Evolutionary conservation across 352 stramenopile species (phyloP), one percentile per base, ranked within the genome.

Genomic region (Globisporangium parvum): DNA sequence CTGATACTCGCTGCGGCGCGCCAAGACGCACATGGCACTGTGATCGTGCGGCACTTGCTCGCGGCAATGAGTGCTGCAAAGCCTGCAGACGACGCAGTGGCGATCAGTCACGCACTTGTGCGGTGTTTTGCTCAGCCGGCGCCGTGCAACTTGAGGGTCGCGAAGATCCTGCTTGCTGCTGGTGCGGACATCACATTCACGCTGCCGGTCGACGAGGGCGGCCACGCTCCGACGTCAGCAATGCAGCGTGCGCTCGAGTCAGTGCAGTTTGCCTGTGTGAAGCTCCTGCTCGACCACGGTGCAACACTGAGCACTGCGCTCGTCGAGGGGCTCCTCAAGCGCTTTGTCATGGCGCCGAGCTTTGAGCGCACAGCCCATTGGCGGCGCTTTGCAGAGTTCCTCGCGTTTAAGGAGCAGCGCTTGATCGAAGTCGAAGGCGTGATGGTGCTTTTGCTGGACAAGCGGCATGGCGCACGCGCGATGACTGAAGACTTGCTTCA

Each of bases 401-500:
- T 83, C 9, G 71, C 68, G 20, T 54, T 28, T 5, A 64, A 59
- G 14, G 55, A 65, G 1, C 63, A 73, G 48, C 55, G 63, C 2
- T 48, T 87, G n/a, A 23, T 77, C 6, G 61, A 80, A 31, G 65
- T 80, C 6, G 70, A 80, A 49, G 60, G 53, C 31, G 39, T 85
- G 6, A 80, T 87, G 73, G 57, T 51, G 11, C 54, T 66, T 6
- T 49, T 87, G 10, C 58, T 85, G 21, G 59, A 75, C 21, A 70
- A 66, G 24, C 61, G 60, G 9, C 39, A 65, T 35, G 71, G 66
- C 35, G 14, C 44, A 15, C 17, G 21, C 9, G 59, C 65, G 0
- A 70, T 80, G 62, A 83, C 80, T 51, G 39, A 70, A 31, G 65
- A 83, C 37, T 42, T 87, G 1, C 17, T 87, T 0, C 64, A 78